A percentile compares a stretch with the other conserved stretches of the same genome.
Conservation (phyloP, 1,139 yeast species). For the Petasospora fabianii region DNA sequence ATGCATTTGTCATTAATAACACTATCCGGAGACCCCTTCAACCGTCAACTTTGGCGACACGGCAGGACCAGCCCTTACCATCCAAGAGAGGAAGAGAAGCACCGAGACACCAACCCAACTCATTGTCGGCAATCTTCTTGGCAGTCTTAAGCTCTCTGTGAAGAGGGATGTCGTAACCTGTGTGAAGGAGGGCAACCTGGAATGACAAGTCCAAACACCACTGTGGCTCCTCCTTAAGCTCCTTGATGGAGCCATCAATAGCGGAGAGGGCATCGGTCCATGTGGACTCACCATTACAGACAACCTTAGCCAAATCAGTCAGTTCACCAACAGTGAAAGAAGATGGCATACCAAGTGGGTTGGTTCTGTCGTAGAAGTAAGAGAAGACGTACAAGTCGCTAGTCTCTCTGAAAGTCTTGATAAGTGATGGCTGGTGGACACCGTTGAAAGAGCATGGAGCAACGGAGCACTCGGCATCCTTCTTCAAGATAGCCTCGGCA, state of each 20-base stretch:
- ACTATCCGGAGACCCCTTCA: too few species aligned
- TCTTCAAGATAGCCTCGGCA: constrained; percentile 79
- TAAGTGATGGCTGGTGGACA: constrained; percentile 89
- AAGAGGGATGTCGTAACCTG: constrained; percentile 93
- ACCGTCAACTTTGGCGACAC: constrained; percentile 28
- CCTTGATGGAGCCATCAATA: constrained; percentile 62
- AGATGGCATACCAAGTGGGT: constrained; percentile 90
- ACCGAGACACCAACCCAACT: constrained; percentile 98
- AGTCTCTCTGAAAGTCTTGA: constrained; percentile 62
- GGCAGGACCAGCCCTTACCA: constrained; percentile 71
- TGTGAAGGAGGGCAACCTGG: constrained; percentile 84
- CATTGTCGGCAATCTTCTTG: constrained; percentile 79
- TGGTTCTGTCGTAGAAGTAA: constrained; percentile 90
- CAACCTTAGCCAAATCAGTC: constrained; percentile 73
- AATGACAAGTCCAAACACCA: constrained; percentile 93
- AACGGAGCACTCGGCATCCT: constrained; percentile 67
- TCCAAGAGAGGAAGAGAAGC: constrained; percentile 90
- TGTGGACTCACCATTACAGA: constrained; percentile 74
- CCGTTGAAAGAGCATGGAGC: constrained; percentile 96
- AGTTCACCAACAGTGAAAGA: constrained; percentile 84
- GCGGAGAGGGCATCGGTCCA: constrained; percentile 63
- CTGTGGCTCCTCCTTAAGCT: constrained; percentile 73
- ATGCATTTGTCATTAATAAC: too few species aligned
- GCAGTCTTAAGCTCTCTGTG: constrained; percentile 90
- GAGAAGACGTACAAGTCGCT: constrained; percentile 87